Percentiles rank a stretch among this genome's conserved stretches.
phyloP scores from a whole-genome alignment of 1,284 basidiomycete species.

The Cerrena zonata region DNA sequence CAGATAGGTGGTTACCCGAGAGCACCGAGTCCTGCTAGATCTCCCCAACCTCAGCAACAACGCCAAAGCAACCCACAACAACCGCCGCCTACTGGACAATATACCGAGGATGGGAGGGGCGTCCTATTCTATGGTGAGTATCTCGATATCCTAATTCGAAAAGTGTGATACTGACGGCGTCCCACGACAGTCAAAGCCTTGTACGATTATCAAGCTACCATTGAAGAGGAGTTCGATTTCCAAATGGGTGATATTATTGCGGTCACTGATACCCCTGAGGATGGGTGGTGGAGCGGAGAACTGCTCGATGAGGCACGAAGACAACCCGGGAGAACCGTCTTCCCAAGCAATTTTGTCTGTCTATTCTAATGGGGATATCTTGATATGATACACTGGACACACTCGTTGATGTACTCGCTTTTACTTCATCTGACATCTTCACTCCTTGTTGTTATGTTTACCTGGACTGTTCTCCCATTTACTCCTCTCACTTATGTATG shows the following conservation, averaged over 20 bases:
- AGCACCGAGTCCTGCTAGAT: constrained; percentile 29
- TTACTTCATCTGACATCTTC: background rate
- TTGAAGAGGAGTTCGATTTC: constrained; percentile 88
- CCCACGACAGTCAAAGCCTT: constrained; percentile 72
- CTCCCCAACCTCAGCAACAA: constrained; percentile 31
- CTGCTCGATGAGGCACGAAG: constrained; percentile 80
- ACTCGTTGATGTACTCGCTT: background rate
- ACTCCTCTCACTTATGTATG: too few species aligned
- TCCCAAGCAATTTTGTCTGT: constrained; percentile 89
- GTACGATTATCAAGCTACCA: constrained; percentile 85
- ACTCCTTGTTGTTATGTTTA: background rate
- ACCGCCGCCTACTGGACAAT: constrained; percentile 57
- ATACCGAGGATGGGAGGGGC: constrained; percentile 71
- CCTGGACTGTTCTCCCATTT: background rate
- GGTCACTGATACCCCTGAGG: constrained; percentile 84
- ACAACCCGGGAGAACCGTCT: constrained; percentile 74
- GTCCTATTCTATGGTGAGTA: constrained; percentile 77
- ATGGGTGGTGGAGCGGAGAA: constrained; percentile 91
- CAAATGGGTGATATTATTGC: constrained; percentile 88
- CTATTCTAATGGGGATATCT: constrained; percentile 43
- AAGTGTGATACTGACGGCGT: constrained; percentile 6
- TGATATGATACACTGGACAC: background rate
- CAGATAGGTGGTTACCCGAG: constrained; percentile 6
- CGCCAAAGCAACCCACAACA: constrained; percentile 7
- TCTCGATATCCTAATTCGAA: too few species aligned